Conservation (phyloP, 1,284 basidiomycete species). For the Meira miltonrushii region DNA sequence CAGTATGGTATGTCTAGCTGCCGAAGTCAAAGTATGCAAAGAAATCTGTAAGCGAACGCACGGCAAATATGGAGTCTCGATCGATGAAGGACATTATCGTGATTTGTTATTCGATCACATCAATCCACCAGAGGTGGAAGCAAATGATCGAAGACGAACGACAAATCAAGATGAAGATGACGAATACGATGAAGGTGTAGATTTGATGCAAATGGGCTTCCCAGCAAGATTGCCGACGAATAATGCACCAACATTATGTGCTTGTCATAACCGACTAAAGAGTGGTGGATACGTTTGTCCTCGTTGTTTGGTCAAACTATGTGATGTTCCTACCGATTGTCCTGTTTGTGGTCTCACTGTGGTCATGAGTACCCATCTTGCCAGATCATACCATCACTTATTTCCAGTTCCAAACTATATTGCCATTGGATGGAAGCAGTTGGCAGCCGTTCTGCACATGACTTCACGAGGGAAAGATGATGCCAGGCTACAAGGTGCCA, state of each 20-base stretch:
- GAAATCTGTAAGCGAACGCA: constrained; percentile 59
- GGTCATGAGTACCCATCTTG: constrained; percentile 92
- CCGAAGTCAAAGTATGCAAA: constrained; percentile 95
- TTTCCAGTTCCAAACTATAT: constrained; percentile 80
- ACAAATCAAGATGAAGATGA: constrained; percentile 55
- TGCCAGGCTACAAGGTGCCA: neutral
- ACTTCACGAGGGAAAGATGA: neutral
- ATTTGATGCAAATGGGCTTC: constrained; percentile 99
- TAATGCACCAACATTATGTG: constrained; percentile 59
- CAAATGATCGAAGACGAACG: constrained; percentile 22
- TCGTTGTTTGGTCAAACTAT: constrained; percentile 82
- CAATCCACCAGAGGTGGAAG: constrained; percentile 61
- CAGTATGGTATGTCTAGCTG: constrained; percentile 79
- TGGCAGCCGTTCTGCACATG: neutral
- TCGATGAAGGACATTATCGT: constrained; percentile 94
- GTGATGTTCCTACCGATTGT: constrained; percentile 97
- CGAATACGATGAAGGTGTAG: constrained; percentile 26
- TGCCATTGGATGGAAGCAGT: constrained; percentile 57
- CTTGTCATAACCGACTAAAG: constrained; percentile 84
- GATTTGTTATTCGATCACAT: constrained; percentile 94
- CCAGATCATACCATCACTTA: constrained; percentile 86
- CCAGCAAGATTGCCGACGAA: constrained; percentile 54
- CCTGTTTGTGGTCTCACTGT: constrained; percentile 95
- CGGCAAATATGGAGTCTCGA: constrained; percentile 67
- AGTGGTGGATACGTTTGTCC: constrained; percentile 88